These are phyloP conservation scores for Colletotrichum cuscutae DNA, from an alignment of 2,329 filamentous ascomycete genomes.

Conservation along the genomic window DNA sequence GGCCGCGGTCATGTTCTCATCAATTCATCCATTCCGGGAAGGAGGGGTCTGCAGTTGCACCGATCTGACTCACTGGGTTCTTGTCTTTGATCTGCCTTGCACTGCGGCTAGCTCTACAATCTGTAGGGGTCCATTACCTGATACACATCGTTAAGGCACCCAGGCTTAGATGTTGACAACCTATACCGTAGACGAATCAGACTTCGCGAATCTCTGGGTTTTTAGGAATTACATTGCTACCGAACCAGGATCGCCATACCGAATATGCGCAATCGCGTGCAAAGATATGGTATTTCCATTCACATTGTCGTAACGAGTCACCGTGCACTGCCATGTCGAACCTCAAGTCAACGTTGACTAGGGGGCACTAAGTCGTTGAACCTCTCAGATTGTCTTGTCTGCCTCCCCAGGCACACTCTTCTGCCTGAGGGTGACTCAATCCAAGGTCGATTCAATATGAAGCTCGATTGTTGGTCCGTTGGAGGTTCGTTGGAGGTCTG, in stretches of 20 bases:
- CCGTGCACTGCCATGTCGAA: not conserved
- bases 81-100: constrained; percentile 7
- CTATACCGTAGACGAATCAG: not conserved
- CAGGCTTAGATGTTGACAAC: not conserved
- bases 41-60: not conserved
- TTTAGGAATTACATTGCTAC: not conserved
- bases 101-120: not conserved
- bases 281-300: not conserved
- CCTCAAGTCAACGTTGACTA: too few species aligned
- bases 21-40: not conserved
- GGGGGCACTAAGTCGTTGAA: not conserved
- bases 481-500: not conserved
- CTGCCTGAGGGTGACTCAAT: constrained; percentile 3
- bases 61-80: not conserved
- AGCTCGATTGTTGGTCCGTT: not conserved
- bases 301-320: not conserved
- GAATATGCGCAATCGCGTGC: not conserved
- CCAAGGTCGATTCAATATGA: not conserved
- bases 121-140: not conserved
- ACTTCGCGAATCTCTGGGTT: not conserved
- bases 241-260: not conserved
- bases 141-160: not conserved
- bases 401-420: not conserved
- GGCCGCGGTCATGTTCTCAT: not conserved
- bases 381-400: constrained; percentile 4